Conservation (phyloP, 2,329 filamentous ascomycete genomes). For the Claviceps pusilla region DNA sequence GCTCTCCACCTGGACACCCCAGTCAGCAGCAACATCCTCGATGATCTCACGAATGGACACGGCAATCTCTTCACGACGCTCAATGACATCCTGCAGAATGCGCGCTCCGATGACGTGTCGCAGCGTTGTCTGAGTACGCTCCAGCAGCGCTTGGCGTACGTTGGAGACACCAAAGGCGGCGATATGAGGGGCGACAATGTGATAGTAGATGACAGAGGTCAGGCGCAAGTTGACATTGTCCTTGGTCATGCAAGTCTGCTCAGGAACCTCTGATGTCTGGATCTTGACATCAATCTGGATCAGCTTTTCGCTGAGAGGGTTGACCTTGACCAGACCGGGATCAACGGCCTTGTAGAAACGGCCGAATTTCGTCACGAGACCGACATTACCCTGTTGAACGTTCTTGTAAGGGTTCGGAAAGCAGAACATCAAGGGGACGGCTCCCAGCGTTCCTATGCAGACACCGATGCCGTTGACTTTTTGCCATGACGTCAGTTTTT, state of each 20-base stretch:
- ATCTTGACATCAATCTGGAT: constrained; percentile 97
- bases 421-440: constrained; percentile 78
- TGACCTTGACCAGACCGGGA: constrained; percentile 92
- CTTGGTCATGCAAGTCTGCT: constrained; percentile 98
- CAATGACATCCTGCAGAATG: constrained; percentile 93
- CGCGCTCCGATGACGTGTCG: constrained; percentile 92
- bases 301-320: constrained; percentile 79
- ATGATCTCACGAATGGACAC: constrained; percentile 94
- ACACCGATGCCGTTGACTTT: constrained; percentile 61
- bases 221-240: constrained; percentile 92
- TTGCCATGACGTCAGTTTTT: not conserved
- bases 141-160: constrained; percentile 86
- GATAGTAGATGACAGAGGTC: constrained; percentile 98
- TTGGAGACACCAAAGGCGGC: constrained; percentile 93
- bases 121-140: constrained; percentile 94
- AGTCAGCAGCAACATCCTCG: constrained; percentile 81
- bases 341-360: constrained; percentile 91
- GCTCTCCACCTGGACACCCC: constrained; percentile 91
- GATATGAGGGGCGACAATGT: constrained; percentile 89
- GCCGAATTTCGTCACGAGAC: constrained; percentile 89
- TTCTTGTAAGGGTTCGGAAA: constrained; percentile 95
- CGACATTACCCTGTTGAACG: constrained; percentile 84
- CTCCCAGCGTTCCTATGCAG: constrained; percentile 63
- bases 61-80: constrained; percentile 92
- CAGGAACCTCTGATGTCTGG: constrained; percentile 90